A percentile compares a stretch with the other conserved stretches of the same genome.
Evolutionary conservation across 2,329 filamentous ascomycete genomes (phyloP).

Genomic region (Colletotrichum simmondsii): DNA sequence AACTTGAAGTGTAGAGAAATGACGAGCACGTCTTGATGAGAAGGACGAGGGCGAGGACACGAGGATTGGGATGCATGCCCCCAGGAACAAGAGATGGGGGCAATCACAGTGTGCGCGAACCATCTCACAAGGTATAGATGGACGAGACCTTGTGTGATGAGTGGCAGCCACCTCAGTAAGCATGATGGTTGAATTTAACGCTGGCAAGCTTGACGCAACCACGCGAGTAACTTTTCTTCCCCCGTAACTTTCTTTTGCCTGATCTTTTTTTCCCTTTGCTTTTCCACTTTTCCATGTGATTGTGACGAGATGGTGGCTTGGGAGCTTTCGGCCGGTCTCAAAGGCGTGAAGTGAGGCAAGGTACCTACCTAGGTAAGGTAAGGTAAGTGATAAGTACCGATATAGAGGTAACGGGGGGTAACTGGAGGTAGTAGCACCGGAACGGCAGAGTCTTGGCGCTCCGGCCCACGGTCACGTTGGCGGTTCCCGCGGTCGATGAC

Average conservation of each 20-base stretch:
- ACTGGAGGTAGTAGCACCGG: background rate
- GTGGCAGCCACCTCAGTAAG: background rate
- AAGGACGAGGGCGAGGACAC: background rate
- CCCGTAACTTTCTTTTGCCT: background rate
- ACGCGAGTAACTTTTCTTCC: background rate
- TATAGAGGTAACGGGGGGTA: no score
- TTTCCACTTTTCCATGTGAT: constrained; percentile 12
- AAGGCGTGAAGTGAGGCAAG: background rate
- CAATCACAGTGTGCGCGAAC: background rate
- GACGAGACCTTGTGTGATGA: background rate
- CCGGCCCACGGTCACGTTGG: background rate
- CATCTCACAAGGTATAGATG: background rate
- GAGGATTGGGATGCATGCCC: background rate
- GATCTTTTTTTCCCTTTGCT: background rate
- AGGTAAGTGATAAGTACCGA: no score
- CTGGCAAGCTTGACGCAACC: constrained; percentile 4
- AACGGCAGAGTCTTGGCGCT: background rate
- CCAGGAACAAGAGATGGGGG: background rate
- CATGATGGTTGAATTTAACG: background rate
- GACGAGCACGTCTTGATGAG: background rate
- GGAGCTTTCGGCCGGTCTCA: background rate
- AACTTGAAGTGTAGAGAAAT: constrained; percentile 24
- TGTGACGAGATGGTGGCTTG: background rate
- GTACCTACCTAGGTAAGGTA: no score
- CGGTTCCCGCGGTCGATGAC: background rate